Percentiles rank a stretch among this genome's conserved stretches.
phyloP scores from a whole-genome alignment of 2,329 filamentous ascomycete species.

The Macrophomina tecta region DNA sequence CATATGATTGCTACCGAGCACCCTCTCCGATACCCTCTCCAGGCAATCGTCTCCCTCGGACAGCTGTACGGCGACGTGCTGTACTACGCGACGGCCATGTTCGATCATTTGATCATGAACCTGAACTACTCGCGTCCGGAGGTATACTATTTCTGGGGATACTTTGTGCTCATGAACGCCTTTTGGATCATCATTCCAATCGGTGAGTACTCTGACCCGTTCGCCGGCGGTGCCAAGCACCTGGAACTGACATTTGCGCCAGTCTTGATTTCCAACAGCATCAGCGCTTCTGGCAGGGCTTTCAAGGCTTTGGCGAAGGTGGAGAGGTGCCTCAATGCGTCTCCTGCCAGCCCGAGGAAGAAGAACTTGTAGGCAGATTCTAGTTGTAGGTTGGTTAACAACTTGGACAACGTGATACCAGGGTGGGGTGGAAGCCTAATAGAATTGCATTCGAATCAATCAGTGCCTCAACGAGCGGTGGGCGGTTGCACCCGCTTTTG shows the following conservation, averaged over 20 bases:
- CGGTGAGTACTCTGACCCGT: constrained; percentile 49
- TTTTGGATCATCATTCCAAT: constrained; percentile 69
- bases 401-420: neutral
- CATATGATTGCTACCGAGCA: constrained; percentile 60
- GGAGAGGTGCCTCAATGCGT: constrained; percentile 40
- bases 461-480: neutral
- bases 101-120: constrained; percentile 63
- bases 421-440: neutral
- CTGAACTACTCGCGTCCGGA: constrained; percentile 66
- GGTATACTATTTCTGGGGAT: constrained; percentile 69
- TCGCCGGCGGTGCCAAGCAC: neutral
- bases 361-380: constrained; percentile 35
- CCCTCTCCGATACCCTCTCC: constrained; percentile 64
- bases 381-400: constrained; percentile 12
- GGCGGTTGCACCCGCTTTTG: neutral
- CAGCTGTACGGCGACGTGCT: constrained; percentile 69
- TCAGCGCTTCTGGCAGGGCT: constrained; percentile 41
- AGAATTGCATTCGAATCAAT: neutral
- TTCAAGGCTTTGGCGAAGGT: constrained; percentile 44
- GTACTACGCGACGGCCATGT: constrained; percentile 68
- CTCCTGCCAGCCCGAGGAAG: constrained; percentile 30
- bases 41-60: constrained; percentile 66
- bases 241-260: constrained; percentile 22
- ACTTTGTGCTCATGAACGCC: constrained; percentile 70
- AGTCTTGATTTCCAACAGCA: constrained; percentile 43